Evolutionary conservation across 331 rosid genomes (phyloP).

Genomic region (Erythrophleum ivorense): DNA sequence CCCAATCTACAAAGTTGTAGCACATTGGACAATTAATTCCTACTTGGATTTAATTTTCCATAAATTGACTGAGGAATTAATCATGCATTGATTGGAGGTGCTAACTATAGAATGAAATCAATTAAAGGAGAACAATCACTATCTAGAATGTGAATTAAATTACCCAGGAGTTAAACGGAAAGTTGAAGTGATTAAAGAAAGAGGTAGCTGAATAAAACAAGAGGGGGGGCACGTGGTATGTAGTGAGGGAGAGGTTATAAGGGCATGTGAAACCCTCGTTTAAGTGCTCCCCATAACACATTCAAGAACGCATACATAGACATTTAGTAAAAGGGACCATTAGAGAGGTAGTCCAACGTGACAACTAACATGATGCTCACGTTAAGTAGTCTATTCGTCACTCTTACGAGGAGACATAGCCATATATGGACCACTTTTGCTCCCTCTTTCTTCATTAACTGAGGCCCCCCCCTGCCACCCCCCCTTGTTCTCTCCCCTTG

Average conservation of each 20-base stretch:
- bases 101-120: background rate
- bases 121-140: conserved; percentile 7
- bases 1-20: background rate
- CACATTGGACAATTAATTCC: too few species aligned
- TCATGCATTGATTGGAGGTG: background rate
- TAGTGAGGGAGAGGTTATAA: conserved; percentile 62
- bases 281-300: conserved; percentile 62
- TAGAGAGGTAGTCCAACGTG: conserved; percentile 51
- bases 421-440: conserved; percentile 62
- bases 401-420: conserved; percentile 57
- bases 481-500: background rate
- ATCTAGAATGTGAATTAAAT: conserved; percentile 15
- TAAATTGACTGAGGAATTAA: background rate
- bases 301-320: conserved; percentile 47
- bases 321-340: conserved; percentile 56
- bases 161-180: conserved; percentile 17
- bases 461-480: conserved; percentile 50
- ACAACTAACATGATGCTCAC: conserved; percentile 88
- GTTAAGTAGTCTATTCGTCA: conserved; percentile 59
- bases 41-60: background rate
- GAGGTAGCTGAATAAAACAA: conserved; percentile 46
- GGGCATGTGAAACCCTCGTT: conserved; percentile 83
- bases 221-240: conserved; percentile 80
- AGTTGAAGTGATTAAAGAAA: conserved; percentile 25
- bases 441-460: conserved; percentile 48